Conservation (phyloP, 169 alveolate species). For the Plasmodium gaboni region DNA sequence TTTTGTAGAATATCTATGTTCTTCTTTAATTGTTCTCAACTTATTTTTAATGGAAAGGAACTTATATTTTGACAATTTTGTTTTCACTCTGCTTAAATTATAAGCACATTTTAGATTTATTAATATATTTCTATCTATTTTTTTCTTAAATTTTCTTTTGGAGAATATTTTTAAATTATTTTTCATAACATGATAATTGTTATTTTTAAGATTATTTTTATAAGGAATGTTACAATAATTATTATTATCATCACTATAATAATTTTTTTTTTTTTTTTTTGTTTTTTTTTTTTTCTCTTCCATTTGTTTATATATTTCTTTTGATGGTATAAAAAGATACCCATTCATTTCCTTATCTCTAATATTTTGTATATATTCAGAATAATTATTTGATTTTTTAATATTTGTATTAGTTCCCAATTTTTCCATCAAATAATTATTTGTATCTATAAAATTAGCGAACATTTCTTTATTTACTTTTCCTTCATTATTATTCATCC, state of each 20-base stretch:
- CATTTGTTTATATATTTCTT: neutral
- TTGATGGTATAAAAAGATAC: conserved; percentile 56
- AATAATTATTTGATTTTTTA: neutral
- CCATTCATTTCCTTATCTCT: conserved; percentile 15
- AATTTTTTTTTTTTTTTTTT: neutral
- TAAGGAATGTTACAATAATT: too few species aligned
- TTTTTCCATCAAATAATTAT: conserved; percentile 26
- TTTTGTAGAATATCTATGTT: conserved; percentile 5
- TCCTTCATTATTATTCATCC: neutral
- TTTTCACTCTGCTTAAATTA: neutral
- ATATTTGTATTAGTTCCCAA: conserved; percentile 4
- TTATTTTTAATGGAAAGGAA: conserved; percentile 11
- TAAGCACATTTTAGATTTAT: neutral
- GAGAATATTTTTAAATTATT: too few species aligned
- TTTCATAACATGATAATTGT: too few species aligned
- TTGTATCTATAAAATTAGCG: conserved; percentile 52
- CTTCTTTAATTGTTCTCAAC: conserved; percentile 24
- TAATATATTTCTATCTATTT: neutral
- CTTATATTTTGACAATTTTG: conserved; percentile 5
- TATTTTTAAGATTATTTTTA: too few species aligned
- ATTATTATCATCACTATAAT: neutral
- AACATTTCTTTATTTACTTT: conserved; percentile 12
- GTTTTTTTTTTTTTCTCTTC: neutral
- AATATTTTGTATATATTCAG: neutral
- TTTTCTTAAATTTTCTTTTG: conserved; percentile 3